Conservation (phyloP, 2,329 filamentous ascomycete species). For the Aspergillus unguis region DNA sequence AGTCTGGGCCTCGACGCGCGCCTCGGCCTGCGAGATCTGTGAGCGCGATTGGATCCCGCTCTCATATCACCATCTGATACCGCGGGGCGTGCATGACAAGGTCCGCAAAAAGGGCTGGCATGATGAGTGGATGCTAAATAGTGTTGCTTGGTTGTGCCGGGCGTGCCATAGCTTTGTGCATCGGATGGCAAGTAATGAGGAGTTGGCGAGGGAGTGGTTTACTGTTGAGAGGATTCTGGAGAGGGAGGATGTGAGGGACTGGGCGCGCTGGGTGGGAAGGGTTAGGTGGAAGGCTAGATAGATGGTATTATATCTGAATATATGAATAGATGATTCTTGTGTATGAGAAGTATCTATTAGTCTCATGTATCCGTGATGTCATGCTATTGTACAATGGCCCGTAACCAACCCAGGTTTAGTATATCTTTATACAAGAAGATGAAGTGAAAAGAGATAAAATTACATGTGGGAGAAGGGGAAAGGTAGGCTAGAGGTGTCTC, state of each 20-base stretch:
- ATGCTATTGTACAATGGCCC: neutral
- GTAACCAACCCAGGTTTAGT: conserved; percentile 1
- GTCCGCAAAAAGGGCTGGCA: conserved; percentile 77
- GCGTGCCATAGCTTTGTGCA: conserved; percentile 84
- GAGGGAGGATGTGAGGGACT: conserved; percentile 68
- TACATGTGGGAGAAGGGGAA: neutral
- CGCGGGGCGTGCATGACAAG: conserved; percentile 71
- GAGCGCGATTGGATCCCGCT: conserved; percentile 69
- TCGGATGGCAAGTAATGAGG: conserved; percentile 70
- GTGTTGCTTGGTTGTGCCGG: conserved; percentile 81
- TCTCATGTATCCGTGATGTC: conserved; percentile 2
- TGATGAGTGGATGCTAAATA: conserved; percentile 68
- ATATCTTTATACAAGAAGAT: conserved; percentile 6
- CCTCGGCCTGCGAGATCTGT: conserved; percentile 70
- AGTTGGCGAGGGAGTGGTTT: conserved; percentile 68
- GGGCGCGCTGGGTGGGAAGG: conserved; percentile 68
- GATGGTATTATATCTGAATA: neutral
- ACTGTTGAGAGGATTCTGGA: conserved; percentile 68
- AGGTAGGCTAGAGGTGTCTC: conserved; percentile 46
- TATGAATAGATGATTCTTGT: neutral
- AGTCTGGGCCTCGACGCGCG: conserved; percentile 57
- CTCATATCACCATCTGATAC: conserved; percentile 83
- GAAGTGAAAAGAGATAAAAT: conserved; percentile 6
- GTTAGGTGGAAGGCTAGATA: conserved; percentile 69
- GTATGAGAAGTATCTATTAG: neutral